These are phyloP conservation scores for Metschnikowia colocasiae DNA, from an alignment of 805 yeast species.

Conservation along the genomic window DNA sequence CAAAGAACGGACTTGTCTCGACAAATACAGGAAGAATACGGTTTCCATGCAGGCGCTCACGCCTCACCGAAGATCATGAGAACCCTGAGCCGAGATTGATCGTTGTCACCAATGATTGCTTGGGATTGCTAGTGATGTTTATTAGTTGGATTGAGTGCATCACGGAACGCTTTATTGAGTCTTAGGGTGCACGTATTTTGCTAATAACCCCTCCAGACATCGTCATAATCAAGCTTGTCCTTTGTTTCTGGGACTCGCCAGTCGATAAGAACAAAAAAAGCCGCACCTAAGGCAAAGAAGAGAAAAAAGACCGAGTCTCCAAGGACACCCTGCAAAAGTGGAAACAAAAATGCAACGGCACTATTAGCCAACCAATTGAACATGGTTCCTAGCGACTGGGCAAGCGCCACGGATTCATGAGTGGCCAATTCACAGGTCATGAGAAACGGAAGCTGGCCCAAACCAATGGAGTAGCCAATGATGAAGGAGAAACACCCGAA, in stretches of 20 bases:
- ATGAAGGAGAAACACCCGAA: conserved; percentile 31
- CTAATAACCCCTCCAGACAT: conserved; percentile 24
- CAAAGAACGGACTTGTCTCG: background rate
- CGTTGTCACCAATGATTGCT: too few relatives aligned
- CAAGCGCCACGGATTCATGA: conserved; percentile 31
- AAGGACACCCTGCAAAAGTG: conserved; percentile 23
- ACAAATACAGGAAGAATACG: background rate
- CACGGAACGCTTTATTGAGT: too few relatives aligned
- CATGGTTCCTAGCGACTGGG: conserved; percentile 35
- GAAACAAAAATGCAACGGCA: conserved; percentile 31
- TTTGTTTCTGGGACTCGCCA: conserved; percentile 34
- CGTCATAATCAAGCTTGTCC: conserved; percentile 23
- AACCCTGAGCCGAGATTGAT: background rate
- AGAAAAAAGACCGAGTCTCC: conserved; percentile 30
- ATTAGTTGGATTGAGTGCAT: too few relatives aligned
- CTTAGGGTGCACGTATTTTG: too few relatives aligned
- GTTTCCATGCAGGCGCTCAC: background rate
- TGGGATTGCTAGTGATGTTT: too few relatives aligned
- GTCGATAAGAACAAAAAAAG: conserved; percentile 20
- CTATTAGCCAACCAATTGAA: conserved; percentile 36
- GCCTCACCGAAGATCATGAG: background rate
- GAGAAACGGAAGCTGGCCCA: conserved; percentile 37
- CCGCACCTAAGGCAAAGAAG: conserved; percentile 22
- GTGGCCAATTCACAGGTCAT: conserved; percentile 35
- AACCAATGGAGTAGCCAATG: conserved; percentile 32